Evolutionary conservation across 805 yeast genomes (phyloP).

Genomic region (Saccharomycopsis olivae): DNA sequence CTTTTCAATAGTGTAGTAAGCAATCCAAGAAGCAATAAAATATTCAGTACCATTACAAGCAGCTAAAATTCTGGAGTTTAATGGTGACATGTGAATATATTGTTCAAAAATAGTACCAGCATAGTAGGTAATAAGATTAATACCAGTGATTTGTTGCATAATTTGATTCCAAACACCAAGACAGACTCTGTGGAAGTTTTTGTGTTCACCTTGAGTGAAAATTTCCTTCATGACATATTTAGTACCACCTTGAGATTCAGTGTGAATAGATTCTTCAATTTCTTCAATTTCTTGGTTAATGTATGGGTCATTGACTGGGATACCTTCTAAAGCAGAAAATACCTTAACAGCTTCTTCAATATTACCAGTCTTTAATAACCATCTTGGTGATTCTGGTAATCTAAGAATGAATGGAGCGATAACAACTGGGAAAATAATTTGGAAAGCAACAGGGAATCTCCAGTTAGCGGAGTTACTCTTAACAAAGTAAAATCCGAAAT

Average conservation of each 20-base stretch:
- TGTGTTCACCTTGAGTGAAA: constrained; percentile 40
- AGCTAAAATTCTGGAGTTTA: constrained; percentile 49
- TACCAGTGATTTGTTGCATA: constrained; percentile 62
- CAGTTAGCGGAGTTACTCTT: constrained; percentile 27
- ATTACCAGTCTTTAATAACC: constrained; percentile 32
- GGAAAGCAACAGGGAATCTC: constrained; percentile 75
- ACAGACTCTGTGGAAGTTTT: constrained; percentile 48
- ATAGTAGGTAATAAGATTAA: constrained; percentile 59
- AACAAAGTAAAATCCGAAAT: constrained; percentile 57
- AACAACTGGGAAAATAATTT: constrained; percentile 41
- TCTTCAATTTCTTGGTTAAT: constrained; percentile 10
- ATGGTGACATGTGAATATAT: constrained; percentile 38
- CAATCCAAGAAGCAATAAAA: constrained; percentile 42
- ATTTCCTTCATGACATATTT: constrained; percentile 27
- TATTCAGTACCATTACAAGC: constrained; percentile 55
- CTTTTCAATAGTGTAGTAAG: constrained; percentile 47
- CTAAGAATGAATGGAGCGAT: constrained; percentile 19
- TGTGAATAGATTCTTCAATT: background rate
- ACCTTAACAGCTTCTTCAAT: constrained; percentile 12
- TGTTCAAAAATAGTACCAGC: constrained; percentile 45
- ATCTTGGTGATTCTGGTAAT: constrained; percentile 45
- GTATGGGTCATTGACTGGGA: constrained; percentile 1
- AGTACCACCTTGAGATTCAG: background rate
- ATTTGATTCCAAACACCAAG: constrained; percentile 58
- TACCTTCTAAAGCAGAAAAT: constrained; percentile 12